Evolutionary conservation across 2,329 filamentous ascomycete species (phyloP).

Genomic region (Phyllosticta citriasiana): DNA sequence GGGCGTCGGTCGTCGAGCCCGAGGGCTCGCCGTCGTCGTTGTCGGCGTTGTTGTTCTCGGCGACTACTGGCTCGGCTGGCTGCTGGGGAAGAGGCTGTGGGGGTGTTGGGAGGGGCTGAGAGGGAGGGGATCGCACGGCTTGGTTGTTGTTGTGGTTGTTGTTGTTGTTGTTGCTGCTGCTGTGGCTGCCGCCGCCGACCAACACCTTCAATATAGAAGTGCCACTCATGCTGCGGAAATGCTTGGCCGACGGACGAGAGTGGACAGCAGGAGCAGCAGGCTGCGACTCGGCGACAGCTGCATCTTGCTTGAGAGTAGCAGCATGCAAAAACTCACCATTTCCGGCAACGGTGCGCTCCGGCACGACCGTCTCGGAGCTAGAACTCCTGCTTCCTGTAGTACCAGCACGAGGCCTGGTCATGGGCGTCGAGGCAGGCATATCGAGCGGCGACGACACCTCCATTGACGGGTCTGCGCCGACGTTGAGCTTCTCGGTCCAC

Average conservation of each 20-base stretch:
- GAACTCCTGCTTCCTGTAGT: background rate
- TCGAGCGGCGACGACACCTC: conserved; percentile 10
- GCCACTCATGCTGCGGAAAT: background rate
- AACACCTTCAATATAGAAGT: background rate
- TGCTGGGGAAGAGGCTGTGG: background rate
- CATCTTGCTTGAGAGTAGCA: background rate
- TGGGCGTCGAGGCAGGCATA: background rate
- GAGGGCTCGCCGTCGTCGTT: conserved; percentile 6
- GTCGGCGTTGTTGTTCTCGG: conserved; percentile 16
- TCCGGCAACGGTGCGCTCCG: background rate
- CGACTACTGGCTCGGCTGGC: conserved; percentile 10
- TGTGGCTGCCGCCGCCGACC: background rate
- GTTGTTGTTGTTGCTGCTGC: background rate
- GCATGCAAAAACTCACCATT: background rate
- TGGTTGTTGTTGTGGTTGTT: background rate
- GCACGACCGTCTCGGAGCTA: background rate
- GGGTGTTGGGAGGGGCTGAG: background rate
- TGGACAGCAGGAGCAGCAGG: background rate
- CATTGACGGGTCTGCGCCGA: conserved; percentile 20
- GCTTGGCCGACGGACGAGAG: background rate
- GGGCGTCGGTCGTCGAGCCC: conserved; percentile 56
- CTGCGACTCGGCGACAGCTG: background rate
- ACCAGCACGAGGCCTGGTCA: background rate
- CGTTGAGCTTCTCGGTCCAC: conserved; percentile 27
- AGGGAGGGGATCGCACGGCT: background rate